phyloP scores from a whole-genome alignment of 2,329 filamentous ascomycete genomes.

The Colletotrichum ledebouriae region DNA sequence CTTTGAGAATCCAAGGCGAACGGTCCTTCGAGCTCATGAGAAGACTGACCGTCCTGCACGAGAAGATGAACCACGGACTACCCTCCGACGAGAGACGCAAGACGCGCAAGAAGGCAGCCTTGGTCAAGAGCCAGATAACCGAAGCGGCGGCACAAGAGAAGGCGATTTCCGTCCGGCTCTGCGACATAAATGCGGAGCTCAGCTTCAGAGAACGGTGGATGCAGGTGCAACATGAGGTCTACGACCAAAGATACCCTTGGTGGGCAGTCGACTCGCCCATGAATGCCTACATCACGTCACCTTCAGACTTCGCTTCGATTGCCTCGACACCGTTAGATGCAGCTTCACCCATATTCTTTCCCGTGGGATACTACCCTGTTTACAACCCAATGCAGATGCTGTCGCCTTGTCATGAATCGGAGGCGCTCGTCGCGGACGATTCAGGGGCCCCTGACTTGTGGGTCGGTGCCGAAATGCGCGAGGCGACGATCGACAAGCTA shows the following conservation, averaged over 20 bases:
- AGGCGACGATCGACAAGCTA: not conserved
- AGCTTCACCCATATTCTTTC: conserved; percentile 51
- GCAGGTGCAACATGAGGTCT: conserved; percentile 48
- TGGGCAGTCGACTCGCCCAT: conserved; percentile 25
- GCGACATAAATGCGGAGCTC: conserved; percentile 64
- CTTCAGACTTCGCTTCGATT: conserved; percentile 26
- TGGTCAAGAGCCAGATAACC: conserved; percentile 59
- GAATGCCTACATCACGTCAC: conserved; percentile 7
- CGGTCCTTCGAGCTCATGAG: conserved; percentile 55
- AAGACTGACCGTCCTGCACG: conserved; percentile 55
- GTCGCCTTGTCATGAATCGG: not conserved
- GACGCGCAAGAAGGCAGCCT: conserved; percentile 57
- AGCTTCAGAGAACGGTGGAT: conserved; percentile 58
- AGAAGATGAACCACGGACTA: conserved; percentile 44
- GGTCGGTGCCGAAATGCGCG: not conserved
- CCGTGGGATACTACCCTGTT: conserved; percentile 39
- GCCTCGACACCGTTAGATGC: conserved; percentile 48
- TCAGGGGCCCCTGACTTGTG: not conserved
- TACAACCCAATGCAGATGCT: conserved; percentile 10
- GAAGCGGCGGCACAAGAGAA: conserved; percentile 62
- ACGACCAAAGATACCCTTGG: conserved; percentile 16
- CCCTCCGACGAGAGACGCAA: conserved; percentile 46
- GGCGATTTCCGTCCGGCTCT: conserved; percentile 59
- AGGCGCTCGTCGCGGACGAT: not conserved
- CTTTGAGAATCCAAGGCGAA: conserved; percentile 57